Evolutionary conservation across 2,329 filamentous ascomycete species (phyloP).

Genomic region (Fusarium newnesense): DNA sequence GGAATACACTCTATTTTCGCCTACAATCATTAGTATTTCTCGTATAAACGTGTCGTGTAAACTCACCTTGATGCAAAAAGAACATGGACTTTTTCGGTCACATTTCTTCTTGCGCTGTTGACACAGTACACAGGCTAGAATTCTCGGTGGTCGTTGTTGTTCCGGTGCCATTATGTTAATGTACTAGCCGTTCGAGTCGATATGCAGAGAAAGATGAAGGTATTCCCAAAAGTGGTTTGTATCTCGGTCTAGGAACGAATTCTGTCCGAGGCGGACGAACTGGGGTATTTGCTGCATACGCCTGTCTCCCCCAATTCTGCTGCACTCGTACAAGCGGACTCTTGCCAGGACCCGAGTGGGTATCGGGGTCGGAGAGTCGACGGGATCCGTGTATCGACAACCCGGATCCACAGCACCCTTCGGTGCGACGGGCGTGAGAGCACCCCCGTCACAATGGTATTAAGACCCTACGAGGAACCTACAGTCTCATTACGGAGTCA

Average conservation of each 20-base stretch:
- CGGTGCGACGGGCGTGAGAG: conserved; percentile 20
- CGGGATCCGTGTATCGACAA: conserved; percentile 17
- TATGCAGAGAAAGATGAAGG: not conserved
- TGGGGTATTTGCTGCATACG: conserved; percentile 27
- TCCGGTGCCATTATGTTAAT: conserved; percentile 18
- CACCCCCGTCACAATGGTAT: conserved; percentile 9
- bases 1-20: conserved; percentile 30
- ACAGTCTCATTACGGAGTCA: not conserved
- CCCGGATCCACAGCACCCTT: conserved; percentile 13
- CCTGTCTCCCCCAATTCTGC: not conserved
- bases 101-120: conserved; percentile 39
- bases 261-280: conserved; percentile 6
- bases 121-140: conserved; percentile 33
- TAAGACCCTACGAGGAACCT: conserved; percentile 26
- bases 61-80: conserved; percentile 31
- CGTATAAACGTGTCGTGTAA: not conserved
- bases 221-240: not conserved
- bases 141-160: conserved; percentile 14
- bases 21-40: not conserved
- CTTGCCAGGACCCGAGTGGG: conserved; percentile 13
- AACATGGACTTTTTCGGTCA: conserved; percentile 32
- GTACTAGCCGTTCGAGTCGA: not conserved
- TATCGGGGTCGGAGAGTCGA: conserved; percentile 30
- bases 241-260: not conserved
- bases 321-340: conserved; percentile 9